A percentile compares a stretch with the other conserved stretches of the same genome.
These are phyloP conservation scores for Apium graveolens DNA, from an alignment of 129 eudicot genomes.

Conservation along the genomic window DNA sequence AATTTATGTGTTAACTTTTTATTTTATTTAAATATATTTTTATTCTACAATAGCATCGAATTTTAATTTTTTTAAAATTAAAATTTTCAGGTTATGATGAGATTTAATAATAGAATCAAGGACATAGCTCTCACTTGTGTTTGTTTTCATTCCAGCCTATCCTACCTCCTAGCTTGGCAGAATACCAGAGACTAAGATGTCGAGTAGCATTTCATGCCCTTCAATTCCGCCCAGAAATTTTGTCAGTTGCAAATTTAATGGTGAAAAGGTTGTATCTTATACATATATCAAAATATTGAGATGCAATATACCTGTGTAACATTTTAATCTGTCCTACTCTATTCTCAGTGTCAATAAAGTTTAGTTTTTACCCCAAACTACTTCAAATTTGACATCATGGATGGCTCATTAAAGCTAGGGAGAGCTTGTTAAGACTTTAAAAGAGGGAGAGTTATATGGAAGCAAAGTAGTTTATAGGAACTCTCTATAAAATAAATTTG, in stretches of 20 bases:
- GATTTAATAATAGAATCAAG: too few relatives aligned
- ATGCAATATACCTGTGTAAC: constrained; percentile 10
- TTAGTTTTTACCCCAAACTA: not conserved
- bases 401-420: not conserved
- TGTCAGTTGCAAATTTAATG: constrained; percentile 54
- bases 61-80: too few relatives aligned
- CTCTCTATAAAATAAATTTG: not conserved
- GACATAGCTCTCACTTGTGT: constrained; percentile 11
- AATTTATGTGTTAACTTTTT: too few relatives aligned
- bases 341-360: not conserved
- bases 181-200: constrained; percentile 96
- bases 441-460: not conserved
- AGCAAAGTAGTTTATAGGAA: not conserved
- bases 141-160: constrained; percentile 40
- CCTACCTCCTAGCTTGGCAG: constrained; percentile 70
- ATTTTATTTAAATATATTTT: too few relatives aligned
- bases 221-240: constrained; percentile 76
- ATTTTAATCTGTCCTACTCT: not conserved
- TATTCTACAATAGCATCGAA: too few relatives aligned
- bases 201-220: constrained; percentile 93
- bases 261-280: constrained; percentile 52
- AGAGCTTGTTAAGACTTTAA: not conserved
- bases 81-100: too few relatives aligned
- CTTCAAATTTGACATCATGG: not conserved
- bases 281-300: constrained; percentile 5